Evolutionary conservation across 257 asterid species (phyloP).

Genomic region (Nicotiana tabacum): DNA sequence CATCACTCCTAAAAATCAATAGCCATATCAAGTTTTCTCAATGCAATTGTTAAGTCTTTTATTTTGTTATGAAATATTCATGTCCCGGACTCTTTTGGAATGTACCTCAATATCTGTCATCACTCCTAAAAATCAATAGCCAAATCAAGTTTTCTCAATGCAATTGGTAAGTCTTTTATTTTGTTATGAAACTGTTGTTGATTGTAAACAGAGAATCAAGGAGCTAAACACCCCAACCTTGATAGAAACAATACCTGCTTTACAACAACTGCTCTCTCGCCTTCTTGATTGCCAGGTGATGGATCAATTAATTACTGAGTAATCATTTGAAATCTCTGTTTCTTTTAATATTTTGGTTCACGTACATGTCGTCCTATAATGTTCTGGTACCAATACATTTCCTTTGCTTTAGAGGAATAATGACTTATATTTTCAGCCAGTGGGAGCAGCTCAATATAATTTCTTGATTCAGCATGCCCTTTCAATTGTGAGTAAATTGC

Average conservation of each 20-base stretch:
- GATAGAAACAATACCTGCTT: constrained; percentile 57
- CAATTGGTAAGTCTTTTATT: background rate
- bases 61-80: background rate
- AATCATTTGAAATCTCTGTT: background rate
- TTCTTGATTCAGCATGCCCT: constrained; percentile 68
- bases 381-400: background rate
- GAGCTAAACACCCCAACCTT: constrained; percentile 44
- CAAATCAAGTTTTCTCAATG: too few species aligned
- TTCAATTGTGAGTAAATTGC: constrained; percentile 53
- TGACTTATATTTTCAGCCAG: constrained; percentile 46
- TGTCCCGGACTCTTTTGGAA: background rate
- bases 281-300: constrained; percentile 68
- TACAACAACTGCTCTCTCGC: constrained; percentile 74
- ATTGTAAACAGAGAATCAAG: constrained; percentile 47
- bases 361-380: background rate
- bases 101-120: background rate
- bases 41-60: background rate
- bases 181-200: background rate
- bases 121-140: background rate
- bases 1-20: background rate
- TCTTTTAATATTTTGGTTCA: too few species aligned
- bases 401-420: constrained; percentile 2
- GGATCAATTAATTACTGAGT: background rate
- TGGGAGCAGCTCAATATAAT: constrained; percentile 52
- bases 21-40: too few species aligned